Evolutionary conservation across 805 yeast genomes (phyloP).

Genomic region (Kodamaea lidongshanica): DNA sequence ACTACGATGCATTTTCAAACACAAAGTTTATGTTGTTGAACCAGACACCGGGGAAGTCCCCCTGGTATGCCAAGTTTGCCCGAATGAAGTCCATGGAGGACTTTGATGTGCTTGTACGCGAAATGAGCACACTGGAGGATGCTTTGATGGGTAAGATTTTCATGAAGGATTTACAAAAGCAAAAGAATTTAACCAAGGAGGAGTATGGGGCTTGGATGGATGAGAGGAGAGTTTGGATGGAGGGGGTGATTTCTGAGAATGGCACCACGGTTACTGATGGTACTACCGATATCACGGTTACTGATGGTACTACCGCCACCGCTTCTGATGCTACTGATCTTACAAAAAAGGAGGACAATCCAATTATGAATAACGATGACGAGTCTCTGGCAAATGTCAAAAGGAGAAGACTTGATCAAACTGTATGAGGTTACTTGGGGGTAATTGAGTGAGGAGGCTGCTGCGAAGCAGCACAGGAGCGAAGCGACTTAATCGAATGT

Average conservation of each 20-base stretch:
- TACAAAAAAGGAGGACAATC: no score
- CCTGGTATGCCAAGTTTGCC: slow-evolving; percentile 51
- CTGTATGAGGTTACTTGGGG: no score
- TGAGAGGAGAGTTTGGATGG: slow-evolving; percentile 8
- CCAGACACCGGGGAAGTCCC: slow-evolving; percentile 71
- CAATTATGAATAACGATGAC: no score
- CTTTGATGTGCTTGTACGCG: slow-evolving; percentile 30
- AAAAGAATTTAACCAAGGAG: slow-evolving; percentile 14
- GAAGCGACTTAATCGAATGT: no score
- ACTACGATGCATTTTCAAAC: slow-evolving; percentile 52
- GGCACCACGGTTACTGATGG: no score
- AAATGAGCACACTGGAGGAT: slow-evolving; percentile 32
- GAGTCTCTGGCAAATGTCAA: no score
- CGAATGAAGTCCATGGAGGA: slow-evolving; percentile 52
- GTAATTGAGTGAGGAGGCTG: no score
- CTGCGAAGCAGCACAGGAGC: no score
- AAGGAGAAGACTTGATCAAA: no score
- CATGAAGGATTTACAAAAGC: slow-evolving; percentile 29
- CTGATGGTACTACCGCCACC: no score
- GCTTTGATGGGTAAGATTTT: slow-evolving; percentile 16
- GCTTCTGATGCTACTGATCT: no score
- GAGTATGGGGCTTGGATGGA: slow-evolving; percentile 12
- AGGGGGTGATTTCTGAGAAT: not conserved
- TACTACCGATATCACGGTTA: no score
- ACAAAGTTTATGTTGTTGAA: slow-evolving; percentile 76